These are phyloP conservation scores for Amphirosellinia nigrospora DNA, from an alignment of 495 filamentous ascomycete genomes.

Conservation along the genomic window DNA sequence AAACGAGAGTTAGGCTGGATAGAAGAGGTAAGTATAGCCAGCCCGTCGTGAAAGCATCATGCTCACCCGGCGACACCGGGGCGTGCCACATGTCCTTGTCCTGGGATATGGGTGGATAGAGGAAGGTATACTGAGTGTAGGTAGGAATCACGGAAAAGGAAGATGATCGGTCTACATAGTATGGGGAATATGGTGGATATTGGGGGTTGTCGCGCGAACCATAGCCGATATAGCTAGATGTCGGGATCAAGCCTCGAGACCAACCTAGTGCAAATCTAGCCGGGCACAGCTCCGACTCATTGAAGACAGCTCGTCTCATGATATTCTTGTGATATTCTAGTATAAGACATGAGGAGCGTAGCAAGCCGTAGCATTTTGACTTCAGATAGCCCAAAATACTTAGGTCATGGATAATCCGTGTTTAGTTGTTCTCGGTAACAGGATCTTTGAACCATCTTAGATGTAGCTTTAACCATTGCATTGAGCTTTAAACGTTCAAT, in stretches of 20 bases:
- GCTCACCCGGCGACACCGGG: neutral
- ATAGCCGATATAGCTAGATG: neutral
- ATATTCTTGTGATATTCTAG: neutral
- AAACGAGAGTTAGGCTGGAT: neutral
- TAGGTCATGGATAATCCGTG: neutral
- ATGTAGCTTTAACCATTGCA: neutral
- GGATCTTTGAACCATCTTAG: neutral
- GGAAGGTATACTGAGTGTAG: neutral
- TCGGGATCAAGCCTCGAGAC: constrained; percentile 15
- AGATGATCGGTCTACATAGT: constrained; percentile 6
- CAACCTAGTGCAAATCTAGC: constrained; percentile 9
- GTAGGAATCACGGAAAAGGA: constrained; percentile 3
- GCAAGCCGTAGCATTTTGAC: neutral
- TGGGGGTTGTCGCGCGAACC: constrained; percentile 24
- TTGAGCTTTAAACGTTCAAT: neutral
- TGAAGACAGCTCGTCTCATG: neutral
- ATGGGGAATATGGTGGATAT: neutral
- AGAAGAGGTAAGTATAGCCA: neutral
- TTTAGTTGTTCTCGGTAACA: neutral
- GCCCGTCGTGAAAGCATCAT: neutral
- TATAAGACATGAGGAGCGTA: neutral
- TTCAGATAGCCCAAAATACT: neutral
- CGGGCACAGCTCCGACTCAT: neutral
- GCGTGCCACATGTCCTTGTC: neutral
- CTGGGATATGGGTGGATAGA: neutral